These are phyloP conservation scores for Zelonia costaricensis DNA, from an alignment of 208 protist species.

Conservation along the genomic window DNA sequence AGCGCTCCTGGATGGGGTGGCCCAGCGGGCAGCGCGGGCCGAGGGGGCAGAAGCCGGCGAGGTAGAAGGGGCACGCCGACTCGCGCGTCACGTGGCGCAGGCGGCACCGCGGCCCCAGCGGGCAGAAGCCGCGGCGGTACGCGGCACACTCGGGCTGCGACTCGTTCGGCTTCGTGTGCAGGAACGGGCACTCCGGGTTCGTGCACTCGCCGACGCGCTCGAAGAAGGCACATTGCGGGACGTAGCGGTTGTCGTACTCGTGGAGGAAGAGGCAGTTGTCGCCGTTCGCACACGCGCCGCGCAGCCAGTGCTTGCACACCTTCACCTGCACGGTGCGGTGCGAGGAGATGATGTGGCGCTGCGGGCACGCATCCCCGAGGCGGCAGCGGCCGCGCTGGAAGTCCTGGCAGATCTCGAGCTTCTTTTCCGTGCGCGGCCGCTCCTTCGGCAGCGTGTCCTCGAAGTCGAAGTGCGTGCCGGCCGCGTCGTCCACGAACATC, in stretches of 20 bases:
- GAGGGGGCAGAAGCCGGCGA: constrained; percentile 95
- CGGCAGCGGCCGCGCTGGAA: constrained; percentile 95
- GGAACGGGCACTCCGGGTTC: constrained; percentile 97
- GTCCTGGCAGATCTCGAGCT: constrained; percentile 90
- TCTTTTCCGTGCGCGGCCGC: constrained; percentile 76
- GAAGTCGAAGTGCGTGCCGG: constrained; percentile 66
- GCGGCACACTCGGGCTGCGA: constrained; percentile 83
- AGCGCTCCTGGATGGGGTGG: constrained; percentile 88
- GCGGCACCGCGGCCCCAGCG: constrained; percentile 84
- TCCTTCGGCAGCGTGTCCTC: constrained; percentile 74
- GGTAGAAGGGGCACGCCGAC: constrained; percentile 89
- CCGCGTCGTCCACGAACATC: constrained; percentile 77
- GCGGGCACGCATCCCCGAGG: constrained; percentile 92
- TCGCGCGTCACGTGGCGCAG: constrained; percentile 83
- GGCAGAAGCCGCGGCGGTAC: constrained; percentile 92
- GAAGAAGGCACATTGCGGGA: constrained; percentile 97
- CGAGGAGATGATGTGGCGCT: constrained; percentile 89
- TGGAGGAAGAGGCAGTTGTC: constrained; percentile 97
- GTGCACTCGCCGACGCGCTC: constrained; percentile 94
- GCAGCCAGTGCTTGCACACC: constrained; percentile 98
- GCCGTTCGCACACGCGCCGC: constrained; percentile 96
- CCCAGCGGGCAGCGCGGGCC: constrained; percentile 93
- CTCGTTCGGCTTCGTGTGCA: constrained; percentile 89
- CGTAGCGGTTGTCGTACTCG: constrained; percentile 94
- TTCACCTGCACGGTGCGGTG: constrained; percentile 68